Percentiles rank a stretch among this genome's conserved stretches.
Conservation (phyloP, 257 asterid species). For the Orobanche coerulescens region DNA sequence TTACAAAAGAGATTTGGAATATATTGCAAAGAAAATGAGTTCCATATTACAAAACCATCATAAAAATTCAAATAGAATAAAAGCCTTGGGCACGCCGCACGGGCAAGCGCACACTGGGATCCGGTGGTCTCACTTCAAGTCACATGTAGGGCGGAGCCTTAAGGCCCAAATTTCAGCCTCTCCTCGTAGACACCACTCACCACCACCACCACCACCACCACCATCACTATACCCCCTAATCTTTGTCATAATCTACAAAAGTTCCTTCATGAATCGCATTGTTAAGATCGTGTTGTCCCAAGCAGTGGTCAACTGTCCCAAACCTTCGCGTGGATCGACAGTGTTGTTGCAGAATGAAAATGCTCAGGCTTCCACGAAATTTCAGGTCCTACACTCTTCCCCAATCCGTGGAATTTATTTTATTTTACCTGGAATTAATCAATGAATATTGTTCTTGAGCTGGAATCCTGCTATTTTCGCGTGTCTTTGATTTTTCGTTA, state of each 20-base stretch:
- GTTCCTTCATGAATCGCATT: slow-evolving; percentile 29
- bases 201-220: background rate
- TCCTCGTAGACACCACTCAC: background rate
- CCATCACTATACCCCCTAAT: background rate
- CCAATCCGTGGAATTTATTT: background rate
- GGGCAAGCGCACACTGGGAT: too few species aligned
- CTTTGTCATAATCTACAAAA: background rate
- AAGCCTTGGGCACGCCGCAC: too few species aligned
- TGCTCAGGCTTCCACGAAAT: slow-evolving; percentile 13
- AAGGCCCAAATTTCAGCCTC: background rate
- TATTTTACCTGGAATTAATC: background rate
- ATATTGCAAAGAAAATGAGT: too few species aligned
- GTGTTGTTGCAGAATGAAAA: slow-evolving; percentile 23
- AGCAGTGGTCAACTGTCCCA: slow-evolving; percentile 18
- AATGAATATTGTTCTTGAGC: background rate
- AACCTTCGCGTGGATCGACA: slow-evolving; percentile 21
- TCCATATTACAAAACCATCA: too few species aligned
- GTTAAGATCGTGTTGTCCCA: slow-evolving; percentile 18
- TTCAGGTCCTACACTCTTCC: slow-evolving; percentile 19
- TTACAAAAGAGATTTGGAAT: too few species aligned
- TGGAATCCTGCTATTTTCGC: background rate
- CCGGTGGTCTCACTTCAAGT: too few species aligned
- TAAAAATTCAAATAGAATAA: too few species aligned
- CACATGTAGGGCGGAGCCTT: background rate
- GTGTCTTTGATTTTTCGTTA: background rate